Base-by-base conservation (phyloP, 1,284 basidiomycete genomes). In the Pseudozyma tsukubaensis region DNA sequence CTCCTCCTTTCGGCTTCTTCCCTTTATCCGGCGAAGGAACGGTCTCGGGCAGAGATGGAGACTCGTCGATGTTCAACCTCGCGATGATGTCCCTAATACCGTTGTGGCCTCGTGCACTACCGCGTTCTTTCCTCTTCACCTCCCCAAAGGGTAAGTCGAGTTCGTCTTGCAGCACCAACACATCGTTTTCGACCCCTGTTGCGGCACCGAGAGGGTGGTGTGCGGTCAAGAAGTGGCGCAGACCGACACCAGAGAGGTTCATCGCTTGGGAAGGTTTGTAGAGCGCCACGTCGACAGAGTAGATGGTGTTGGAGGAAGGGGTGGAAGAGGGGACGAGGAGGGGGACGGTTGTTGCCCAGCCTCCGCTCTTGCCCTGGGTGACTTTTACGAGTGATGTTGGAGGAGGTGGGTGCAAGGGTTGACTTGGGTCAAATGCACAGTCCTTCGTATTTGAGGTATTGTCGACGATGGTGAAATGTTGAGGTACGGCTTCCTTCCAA, bases 101-200 rank as follows among this genome's bases (percentile, higher is more conserved):
- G 18, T 74, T 74, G 36, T 74, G 72, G 13, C 72, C 72, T 8
- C 62, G 29, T 0, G 72, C 72, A 32, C 51, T 56, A 18, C 72
- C 72, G 9, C 2, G 14, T 24, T 52, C 24, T 35, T 58, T 61
- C 2, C 42, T 13, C 14, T 62, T 62, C 6, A 70, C 62, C 19
- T 13, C 5, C 0, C 59, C 59, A 34, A 74, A 74, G 3, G n/a
- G 19, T 2, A 62, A 49, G 18, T 69, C 66, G 1, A 74, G 66
- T 24, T 74, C 72, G 49, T 74, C 72, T 32, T 74, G 72, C 4
- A 74, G 56, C 2, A 74, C 56, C 0, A 74, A 49, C 1, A 69
- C 24, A 34, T 73, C 50, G 21, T 53, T 48, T 50, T 53, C 24
- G 1, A 34, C 8, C 8, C 14, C 14, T 12, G 29, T 7, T 14